Evolutionary conservation across 306 rosid species (phyloP), one percentile per base, ranked within the genome.

Genomic region (Argentina anserina): DNA sequence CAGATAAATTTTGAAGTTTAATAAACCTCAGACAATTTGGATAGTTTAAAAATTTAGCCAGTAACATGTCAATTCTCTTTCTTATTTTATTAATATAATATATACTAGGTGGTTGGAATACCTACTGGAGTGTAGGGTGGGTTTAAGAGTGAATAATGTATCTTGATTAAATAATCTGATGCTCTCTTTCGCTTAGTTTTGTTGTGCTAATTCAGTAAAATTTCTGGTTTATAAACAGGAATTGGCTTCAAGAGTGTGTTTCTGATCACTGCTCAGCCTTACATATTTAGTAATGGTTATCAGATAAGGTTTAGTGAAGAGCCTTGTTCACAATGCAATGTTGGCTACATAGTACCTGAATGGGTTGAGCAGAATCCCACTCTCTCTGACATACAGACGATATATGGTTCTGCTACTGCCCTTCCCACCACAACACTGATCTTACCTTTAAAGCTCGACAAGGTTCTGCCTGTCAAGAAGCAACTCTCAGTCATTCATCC

Each of bases 181-280:
- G 7, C 26, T 4, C 21, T 28, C 14, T 43, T 59, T 12, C 5
- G 29, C 3, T 9, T 13, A 15, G 28, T 5, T 36, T 34, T 61
- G 9, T 0, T 31, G 31, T 23, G n/a, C 26, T 37, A 67, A 80
- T 58, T 41, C 52, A 69, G 42, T 68, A 9, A 46, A 40, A 9
- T 17, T 49, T 79, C 14, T 75, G 69, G 7, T 71, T 14, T 23
- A 75, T 71, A 52, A 75, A 78, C 89, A 92, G 98, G 98, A n/a
- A 92, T 92, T 59, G 96, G 96, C 23, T 90, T 90, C 88, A 90
- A 92, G 84, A 90, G 96, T 80, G 98, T 92, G 4, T 92, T 92
- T 78, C 79, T 92, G 68, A 81, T 92, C 50, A 82, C 95, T 63
- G 65, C 88, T 33, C 70, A 63, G 41, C 96, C 98, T 2, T 87